Evolutionary conservation across 768 basidiomycete species (phyloP).

Genomic region (Leccinum disarticulatum): DNA sequence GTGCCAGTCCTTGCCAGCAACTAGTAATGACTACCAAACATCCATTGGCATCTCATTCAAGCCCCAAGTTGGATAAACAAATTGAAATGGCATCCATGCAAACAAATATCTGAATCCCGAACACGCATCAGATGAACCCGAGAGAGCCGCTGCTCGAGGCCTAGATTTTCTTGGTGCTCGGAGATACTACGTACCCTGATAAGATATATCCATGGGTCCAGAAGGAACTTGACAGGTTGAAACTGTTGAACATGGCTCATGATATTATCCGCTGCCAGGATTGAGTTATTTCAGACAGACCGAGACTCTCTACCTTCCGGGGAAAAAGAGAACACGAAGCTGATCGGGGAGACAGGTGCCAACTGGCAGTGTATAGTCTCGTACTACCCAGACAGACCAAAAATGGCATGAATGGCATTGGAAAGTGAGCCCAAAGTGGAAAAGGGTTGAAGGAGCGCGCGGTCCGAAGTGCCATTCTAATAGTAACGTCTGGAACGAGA

Average conservation of each 20-base stretch:
- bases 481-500: too few species aligned
- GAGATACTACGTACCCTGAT: background rate
- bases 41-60: background rate
- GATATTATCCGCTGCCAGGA: background rate
- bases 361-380: background rate
- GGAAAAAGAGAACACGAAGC: background rate
- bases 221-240: background rate
- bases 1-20: background rate
- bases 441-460: too few species aligned
- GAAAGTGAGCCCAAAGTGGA: too few species aligned
- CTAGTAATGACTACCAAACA: background rate
- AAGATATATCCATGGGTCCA: background rate
- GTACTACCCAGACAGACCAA: too few species aligned
- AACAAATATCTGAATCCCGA: background rate
- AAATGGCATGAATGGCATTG: too few species aligned
- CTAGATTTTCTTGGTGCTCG: background rate
- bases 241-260: background rate
- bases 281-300: background rate
- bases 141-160: background rate
- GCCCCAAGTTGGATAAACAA: background rate
- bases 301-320: background rate
- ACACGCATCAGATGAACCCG: background rate
- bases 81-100: background rate
- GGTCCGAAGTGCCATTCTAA: too few species aligned
- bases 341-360: background rate